Base-by-base conservation (phyloP, 2,329 filamentous ascomycete species). In the Thelonectria olida region DNA sequence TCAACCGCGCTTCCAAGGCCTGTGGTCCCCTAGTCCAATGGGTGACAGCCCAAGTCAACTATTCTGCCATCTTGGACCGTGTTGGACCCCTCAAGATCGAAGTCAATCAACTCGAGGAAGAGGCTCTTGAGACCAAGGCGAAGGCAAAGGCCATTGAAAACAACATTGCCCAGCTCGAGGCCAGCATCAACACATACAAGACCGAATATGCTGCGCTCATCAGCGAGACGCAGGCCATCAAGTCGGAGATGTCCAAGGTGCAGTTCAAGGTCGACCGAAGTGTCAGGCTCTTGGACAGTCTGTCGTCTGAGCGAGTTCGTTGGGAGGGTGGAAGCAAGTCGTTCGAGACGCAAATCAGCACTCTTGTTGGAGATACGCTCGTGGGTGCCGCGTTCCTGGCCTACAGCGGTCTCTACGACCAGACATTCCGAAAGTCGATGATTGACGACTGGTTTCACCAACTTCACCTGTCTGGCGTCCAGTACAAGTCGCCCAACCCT, bases 281-380 rank as follows among this genome's bases (percentile, higher is more conserved):
- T 81, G 92, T 97, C 64, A 90, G 93, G 73, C 85, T 99, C 48
- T 89, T 99, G 19, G 95, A 97, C 79, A 97, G 94, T 79, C 83
- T 99, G 68, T 96, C 96, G 8, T 97, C 95, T 5, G 96, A 99
- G 81, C 88, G 95, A 77, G 88, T 86, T 38, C 90, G 96, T 73
- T 99, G 96, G 96, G 96, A 99, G 74, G 92, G 95, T 73, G 94
- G 94, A 69, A 99, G 96, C 85, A 97, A 91, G 80, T 97, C 95
- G 0, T 99, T 99, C 76, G 95, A 98, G 78, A 97, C 94, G 2
- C 96, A 99, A 76, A 98, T 99, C 75, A 92, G 92, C 77, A 99
- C 96, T 2, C 88, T 99, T 53, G 92, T 99, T 36, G 96, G 96
- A 63, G 96, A 99, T 74, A 95, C 97, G 50, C 85, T 99, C 62